Evolutionary conservation across 75 land plant genomes (phyloP), one percentile per base, ranked within the genome.

Genomic region (Pinus albicaulis): DNA sequence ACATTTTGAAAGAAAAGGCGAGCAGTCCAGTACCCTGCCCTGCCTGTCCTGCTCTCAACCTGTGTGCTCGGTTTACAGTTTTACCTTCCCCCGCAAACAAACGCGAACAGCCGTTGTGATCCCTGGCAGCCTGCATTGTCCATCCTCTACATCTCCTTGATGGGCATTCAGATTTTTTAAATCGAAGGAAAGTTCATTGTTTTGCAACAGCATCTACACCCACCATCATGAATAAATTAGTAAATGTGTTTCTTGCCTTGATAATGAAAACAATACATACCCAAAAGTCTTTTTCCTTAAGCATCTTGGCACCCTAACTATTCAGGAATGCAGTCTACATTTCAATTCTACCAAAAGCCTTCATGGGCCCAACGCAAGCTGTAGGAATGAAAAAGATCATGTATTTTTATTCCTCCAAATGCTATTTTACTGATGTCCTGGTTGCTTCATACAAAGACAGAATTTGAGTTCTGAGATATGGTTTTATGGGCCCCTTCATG

Each of bases 91-190:
- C 38, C 4, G 48, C 44, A 68, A 68, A 68, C 53, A 48, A 48
- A 11, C 53, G 2, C 53, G 53, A 48, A 48, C 53, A 48, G 53
- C 48, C 34, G 11, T 68, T 68, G 3, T 68, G 71, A 68, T 68
- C 41, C 71, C 48, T 68, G 10, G 26, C 5, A 64, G 34, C 31
- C 68, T 64, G 68, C 71, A 68, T 68, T 68, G 71, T 68, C 71
- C 71, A 68, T 68, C n/a, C 71, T 68, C 23, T 3, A 23, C n/a
- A 19, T 41, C 71, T 8, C 48, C 41, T 38, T 10, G 23, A n/a
- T 68, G 71, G 3, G 71, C 23, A 68, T 41, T 68, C 44, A 41
- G n/a, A 11, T n/a, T 38, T 38, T 38, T 68, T 38, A 68, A 68
- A 28, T 22, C 20, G n/a, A 23, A 16, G 10, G 48, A 36, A 11